A percentile compares a stretch with the other conserved stretches of the same genome.
Evolutionary conservation across 352 stramenopile species (phyloP).

Genomic region (Thraustochytrium striatum): DNA sequence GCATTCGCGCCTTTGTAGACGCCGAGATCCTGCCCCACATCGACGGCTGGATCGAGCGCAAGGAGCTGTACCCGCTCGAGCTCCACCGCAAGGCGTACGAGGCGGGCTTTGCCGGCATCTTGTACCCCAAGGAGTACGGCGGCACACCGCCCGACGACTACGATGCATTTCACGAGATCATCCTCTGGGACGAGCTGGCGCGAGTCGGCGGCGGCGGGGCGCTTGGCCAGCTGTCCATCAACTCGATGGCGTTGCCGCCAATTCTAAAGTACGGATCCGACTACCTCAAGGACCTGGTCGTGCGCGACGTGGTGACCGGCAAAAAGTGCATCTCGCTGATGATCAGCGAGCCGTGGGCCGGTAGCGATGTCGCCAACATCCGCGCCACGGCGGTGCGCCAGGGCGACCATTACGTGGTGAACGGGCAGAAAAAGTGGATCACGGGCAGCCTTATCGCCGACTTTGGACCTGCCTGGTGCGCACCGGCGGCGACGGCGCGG

Average conservation of each 20-base stretch:
- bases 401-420: slow-evolving; percentile 84
- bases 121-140: slow-evolving; percentile 46
- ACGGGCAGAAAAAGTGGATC: slow-evolving; percentile 88
- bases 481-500: slow-evolving; percentile 69
- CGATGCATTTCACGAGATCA: slow-evolving; percentile 48
- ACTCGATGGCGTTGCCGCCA: slow-evolving; percentile 63
- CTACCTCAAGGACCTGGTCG: slow-evolving; percentile 60
- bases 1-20: slow-evolving; percentile 75
- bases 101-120: slow-evolving; percentile 25
- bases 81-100: slow-evolving; percentile 68
- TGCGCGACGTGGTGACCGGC: slow-evolving; percentile 37
- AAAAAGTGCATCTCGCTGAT: slow-evolving; percentile 77
- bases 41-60: slow-evolving; percentile 68
- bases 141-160: slow-evolving; percentile 35
- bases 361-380: slow-evolving; percentile 75
- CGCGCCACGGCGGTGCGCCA: slow-evolving; percentile 85
- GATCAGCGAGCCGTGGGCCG: slow-evolving; percentile 72
- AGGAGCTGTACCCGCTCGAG: slow-evolving; percentile 74
- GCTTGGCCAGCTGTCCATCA: slow-evolving; percentile 47
- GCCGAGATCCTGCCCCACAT: slow-evolving; percentile 81
- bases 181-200: slow-evolving; percentile 44
- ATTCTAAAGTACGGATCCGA: slow-evolving; percentile 73
- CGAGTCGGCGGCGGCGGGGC: slow-evolving; percentile 31
- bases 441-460: slow-evolving; percentile 82
- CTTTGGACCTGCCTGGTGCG: slow-evolving; percentile 82